Conservation (phyloP, 2,329 filamentous ascomycete species). For the Ceratocystis cacaofunesta region DNA sequence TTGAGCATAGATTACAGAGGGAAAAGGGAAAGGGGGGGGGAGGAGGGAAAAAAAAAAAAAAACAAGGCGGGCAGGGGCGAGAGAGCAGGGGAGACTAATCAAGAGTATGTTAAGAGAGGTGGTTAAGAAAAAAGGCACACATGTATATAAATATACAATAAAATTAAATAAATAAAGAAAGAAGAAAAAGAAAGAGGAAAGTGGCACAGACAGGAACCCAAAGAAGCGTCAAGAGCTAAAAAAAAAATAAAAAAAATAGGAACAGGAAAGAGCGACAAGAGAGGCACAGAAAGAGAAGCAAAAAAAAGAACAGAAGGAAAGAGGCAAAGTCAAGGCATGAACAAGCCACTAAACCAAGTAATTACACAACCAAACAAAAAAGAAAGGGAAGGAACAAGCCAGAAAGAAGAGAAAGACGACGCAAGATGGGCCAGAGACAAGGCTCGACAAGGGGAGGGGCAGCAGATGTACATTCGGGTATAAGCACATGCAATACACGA, state of each 20-base stretch:
- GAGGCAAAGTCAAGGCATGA: not conserved
- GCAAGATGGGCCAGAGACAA: not conserved
- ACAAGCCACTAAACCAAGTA: not conserved
- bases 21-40: not conserved
- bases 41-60: not conserved
- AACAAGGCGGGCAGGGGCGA: not conserved
- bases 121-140: not conserved
- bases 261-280: not conserved
- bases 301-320: not conserved
- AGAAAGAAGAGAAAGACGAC: not conserved
- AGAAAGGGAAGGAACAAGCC: not conserved
- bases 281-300: conserved; percentile 2
- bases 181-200: not conserved
- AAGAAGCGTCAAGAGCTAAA: not conserved
- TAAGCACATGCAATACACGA: too few relatives aligned
- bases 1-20: not conserved
- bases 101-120: not conserved
- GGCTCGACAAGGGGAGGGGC: not conserved
- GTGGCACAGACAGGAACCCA: not conserved
- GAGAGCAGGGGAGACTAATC: not conserved
- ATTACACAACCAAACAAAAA: not conserved
- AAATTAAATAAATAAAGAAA: not conserved
- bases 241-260: not conserved
- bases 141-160: not conserved
- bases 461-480: not conserved